Evolutionary conservation across 371 early-diverging fungal genomes (phyloP), one percentile per base, ranked within the genome.

Genomic region (Choanephora cucurbitarum): DNA sequence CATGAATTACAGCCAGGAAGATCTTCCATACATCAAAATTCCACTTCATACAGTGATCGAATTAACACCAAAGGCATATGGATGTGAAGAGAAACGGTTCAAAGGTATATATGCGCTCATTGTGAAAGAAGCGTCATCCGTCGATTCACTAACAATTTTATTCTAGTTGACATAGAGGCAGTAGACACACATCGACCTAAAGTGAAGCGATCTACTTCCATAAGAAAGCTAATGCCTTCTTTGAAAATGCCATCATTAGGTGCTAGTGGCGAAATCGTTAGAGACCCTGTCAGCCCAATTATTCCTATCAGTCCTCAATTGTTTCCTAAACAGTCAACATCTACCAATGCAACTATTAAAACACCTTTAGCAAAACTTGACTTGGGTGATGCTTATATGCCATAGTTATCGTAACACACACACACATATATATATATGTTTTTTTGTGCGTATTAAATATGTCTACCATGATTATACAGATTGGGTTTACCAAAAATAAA

Each of bases 1-100:
- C 68, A 81, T 94, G 80, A 91, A 94, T 59, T 86, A 89, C 58
- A 82, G 82, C 17, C 96, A 93, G 48, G 94, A 95, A 33, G 93
- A 96, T 58, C 72, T 99, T 19, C 99, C 99, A 0, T 99, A 97
- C 60, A 85, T 97, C 64, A 94, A 95, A 57, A 95, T 99, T 48
- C 99, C 99, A 7, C 83, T 99, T 42, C 99, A 99, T 68, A 95
- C 96, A 0, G 86, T 99, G 44, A 93, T 99, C 63, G 89, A 93
- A 64, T 79, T 99, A n/a, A 95, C 96, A 2, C 97, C 97, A 24
- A 93, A 92, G 44, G 97, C 99, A 7, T 98, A 99, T 69, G 90
- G 91, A 18, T 97, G 98, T 69, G 86, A 91, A 49, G 96, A 95
- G 62, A 91, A 92, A 65, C 78, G 89, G 66, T 96, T 87, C 68